Evolutionary conservation across 108 stramenopile species (phyloP), one percentile per base, ranked within the genome.

Genomic region (Skeletonema potamos): DNA sequence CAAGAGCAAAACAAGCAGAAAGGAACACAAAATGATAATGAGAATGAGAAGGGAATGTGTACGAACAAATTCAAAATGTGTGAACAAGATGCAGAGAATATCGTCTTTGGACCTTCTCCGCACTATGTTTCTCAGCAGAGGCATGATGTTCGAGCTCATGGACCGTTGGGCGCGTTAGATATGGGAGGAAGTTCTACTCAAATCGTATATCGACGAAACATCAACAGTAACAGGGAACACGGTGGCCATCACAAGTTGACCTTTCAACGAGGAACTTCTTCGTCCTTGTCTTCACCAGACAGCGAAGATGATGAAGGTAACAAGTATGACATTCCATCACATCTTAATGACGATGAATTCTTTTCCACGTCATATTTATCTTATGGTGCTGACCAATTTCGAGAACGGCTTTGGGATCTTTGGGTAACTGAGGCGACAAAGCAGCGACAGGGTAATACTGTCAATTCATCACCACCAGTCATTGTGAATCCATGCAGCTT

Each of bases 181-280:
- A 93, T 96, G 92, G 95, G 95, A 56, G 95, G 95, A 13, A 82
- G 81, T 28, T 87, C 85, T 12, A 92, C 91, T 17, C 95, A 96
- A 69, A 93, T 96, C 68, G 92, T 93, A 1, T 93, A 86, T 72
- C 62, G 66, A 20, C 26, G 27, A 10, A 67, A 46, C 27, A 37
- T n/a, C 5, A 18, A 32, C 13, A 60, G 29, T 7, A 36, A 66
- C 6, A 34, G 41, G 7, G 34, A 41, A 30, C 2, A 60, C 36
- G 34, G 20, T 17, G 48, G 22, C 7, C 4, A 6, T 22, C 9
- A 22, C 22, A 4, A 51, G 6, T 24, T 51, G 22, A 9, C 8
- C 20, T 4, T n/a, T 15, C 48, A 10, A 51, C 2, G 22, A 6
- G 39, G 39, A 2, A n/a, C 15, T 41, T 51, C 48, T 79, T 27